Evolutionary conservation across 441 rosid genomes (phyloP).

Genomic region (Populus hybrid): DNA sequence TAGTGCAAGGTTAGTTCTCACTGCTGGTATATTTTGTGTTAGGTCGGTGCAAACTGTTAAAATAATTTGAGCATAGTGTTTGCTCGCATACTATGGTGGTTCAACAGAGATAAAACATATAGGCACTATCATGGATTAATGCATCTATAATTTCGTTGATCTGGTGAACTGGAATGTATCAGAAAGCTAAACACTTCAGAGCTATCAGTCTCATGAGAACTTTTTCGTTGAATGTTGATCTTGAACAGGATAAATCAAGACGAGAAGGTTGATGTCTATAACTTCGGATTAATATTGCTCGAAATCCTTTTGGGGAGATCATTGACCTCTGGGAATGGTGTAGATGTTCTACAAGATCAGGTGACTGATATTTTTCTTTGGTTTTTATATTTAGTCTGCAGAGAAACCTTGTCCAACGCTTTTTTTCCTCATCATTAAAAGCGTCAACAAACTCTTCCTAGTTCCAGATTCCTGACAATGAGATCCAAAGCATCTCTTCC

Average conservation of each 20-base stretch:
- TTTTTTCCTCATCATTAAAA: background rate
- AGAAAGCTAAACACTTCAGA: background rate
- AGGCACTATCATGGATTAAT: background rate
- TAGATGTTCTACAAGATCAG: slow-evolving; percentile 53
- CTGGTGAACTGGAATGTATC: background rate
- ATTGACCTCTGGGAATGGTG: slow-evolving; percentile 47
- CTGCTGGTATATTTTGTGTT: background rate
- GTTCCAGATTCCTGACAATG: background rate
- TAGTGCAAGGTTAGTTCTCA: slow-evolving; percentile 39
- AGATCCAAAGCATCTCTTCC: background rate
- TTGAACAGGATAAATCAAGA: slow-evolving; percentile 40
- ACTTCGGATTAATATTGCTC: slow-evolving; percentile 83
- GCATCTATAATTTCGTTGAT: background rate
- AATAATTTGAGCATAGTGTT: background rate
- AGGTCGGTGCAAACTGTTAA: background rate
- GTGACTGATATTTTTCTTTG: slow-evolving; percentile 26
- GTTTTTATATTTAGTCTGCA: background rate
- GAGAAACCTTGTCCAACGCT: background rate
- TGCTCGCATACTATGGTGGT: background rate
- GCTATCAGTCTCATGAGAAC: background rate
- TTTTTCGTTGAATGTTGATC: slow-evolving; percentile 6
- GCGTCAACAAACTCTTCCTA: background rate
- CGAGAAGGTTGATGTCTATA: slow-evolving; percentile 60
- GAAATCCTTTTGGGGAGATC: slow-evolving; percentile 79
- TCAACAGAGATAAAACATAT: background rate